A percentile compares a stretch with the other conserved stretches of the same genome.
These are phyloP conservation scores for Wickerhamomyces subpelliculosus DNA, from an alignment of 805 yeast genomes.

Conservation along the genomic window DNA sequence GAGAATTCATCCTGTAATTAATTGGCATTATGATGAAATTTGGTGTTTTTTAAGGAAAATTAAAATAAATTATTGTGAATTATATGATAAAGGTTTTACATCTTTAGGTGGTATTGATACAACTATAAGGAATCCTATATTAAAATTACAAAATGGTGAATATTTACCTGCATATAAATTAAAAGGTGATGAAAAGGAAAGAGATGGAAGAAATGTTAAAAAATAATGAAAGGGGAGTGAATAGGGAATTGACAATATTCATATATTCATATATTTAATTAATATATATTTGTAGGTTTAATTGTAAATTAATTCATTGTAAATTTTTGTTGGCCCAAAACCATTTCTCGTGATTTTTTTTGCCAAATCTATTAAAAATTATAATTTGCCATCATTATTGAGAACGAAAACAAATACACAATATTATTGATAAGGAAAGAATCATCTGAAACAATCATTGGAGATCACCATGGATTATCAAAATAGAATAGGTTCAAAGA, in stretches of 20 bases:
- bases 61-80: constrained; percentile 58
- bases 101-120: constrained; percentile 75
- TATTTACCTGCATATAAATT: constrained; percentile 54
- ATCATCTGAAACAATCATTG: too few species aligned
- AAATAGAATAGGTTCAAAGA: constrained; percentile 82
- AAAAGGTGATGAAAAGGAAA: constrained; percentile 50
- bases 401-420: too few species aligned
- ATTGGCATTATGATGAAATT: constrained; percentile 78
- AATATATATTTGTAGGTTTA: too few species aligned
- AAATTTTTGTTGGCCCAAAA: too few species aligned
- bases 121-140: constrained; percentile 67
- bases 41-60: constrained; percentile 73
- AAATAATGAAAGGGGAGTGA: neutral
- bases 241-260: neutral
- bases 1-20: constrained; percentile 80
- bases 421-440: too few species aligned
- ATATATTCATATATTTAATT: too few species aligned
- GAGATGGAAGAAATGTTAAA: constrained; percentile 29
- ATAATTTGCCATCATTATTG: too few species aligned
- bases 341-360: too few species aligned
- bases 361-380: too few species aligned
- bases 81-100: constrained; percentile 84
- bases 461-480: constrained; percentile 67
- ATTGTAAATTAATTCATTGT: too few species aligned
- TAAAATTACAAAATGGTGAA: constrained; percentile 23